Base-by-base conservation (phyloP, 164 flowering plant species). In the Magnolia kwangsiensis region DNA sequence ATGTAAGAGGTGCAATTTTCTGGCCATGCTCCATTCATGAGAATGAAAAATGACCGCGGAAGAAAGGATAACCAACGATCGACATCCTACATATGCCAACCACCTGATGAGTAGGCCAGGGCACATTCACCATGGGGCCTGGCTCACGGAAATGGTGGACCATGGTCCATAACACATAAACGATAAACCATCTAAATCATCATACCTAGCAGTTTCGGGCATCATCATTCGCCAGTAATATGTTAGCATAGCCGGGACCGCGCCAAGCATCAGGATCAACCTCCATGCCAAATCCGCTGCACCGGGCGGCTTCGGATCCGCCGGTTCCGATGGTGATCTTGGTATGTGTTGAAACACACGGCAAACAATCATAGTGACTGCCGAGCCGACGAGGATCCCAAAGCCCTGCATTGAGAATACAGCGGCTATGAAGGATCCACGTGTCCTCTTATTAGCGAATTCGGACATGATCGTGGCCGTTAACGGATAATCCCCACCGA, bases 131-230 rank as follows among this genome's bases (percentile, higher is more conserved):
- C 27, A 24, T 24, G 27, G 27, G 27, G 27, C 27, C 27, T 24
- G 1, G 27, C 45, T 37, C 45, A 37, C 45, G 45, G 5, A 37
- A 3, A 37, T 37, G 45, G 45, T 37, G 5, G 45, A 37, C 45
- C 45, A 37, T 37, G 5, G 45, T 4, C 45, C 45, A 37, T 4
- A 37, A 37, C 45, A 37, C 45, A 37, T 0, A 37, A 37, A 37
- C 45, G 4, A 37, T 37, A 37, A 37, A 37, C 45, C 45, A 37
- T 37, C 45, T 37, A 24, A 1, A 24, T 37, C 6, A 10, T 18
- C 75, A 24, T 74, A 91, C 91, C 95, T 80, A 50, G 95, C 90
- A 65, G 95, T 88, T 83, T 91, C 95, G 0, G 95, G 95, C 95
- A 91, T 89, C 85, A 74, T 77, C 89, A 89, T 87, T 5, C 95